Evolutionary conservation across 106 monocot species (phyloP), one percentile per base, ranked within the genome.

Genomic region (Dioscorea dumetorum): DNA sequence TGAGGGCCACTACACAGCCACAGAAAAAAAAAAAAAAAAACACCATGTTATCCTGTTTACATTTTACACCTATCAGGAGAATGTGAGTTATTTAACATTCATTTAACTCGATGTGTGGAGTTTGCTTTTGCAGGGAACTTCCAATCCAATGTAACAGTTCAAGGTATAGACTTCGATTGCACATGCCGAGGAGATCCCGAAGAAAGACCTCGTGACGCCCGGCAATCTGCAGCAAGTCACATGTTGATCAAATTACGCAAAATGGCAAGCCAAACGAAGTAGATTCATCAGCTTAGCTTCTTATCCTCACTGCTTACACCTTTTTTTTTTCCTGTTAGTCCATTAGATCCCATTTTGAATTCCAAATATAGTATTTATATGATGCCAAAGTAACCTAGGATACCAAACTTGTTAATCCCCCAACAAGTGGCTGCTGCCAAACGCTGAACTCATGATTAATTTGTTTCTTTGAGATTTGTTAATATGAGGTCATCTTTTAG

Each of bases 171-270:
- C 18, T 75, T 81, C 20, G 50, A 76, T 20, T 68, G n/a, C 34
- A 70, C 8, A 0, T 33, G 8, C 5, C 17, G 16, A 35, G 77
- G 81, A 33, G 77, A 77, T 49, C 13, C 48, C 22, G 63, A 24
- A 24, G 49, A 20, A 35, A 60, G 18, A 58, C 69, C 69, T 12
- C 67, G 23, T 24, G 81, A 73, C 20, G 76, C 81, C 13, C 50
- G 77, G 20, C 53, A 73, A 4, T 82, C 77, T 3, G 81, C 81
- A 58, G 72, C 81, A 32, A 22, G 31, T 3, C 32, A 69, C 41
- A 59, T 73, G 68, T 19, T 77, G 60, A 62, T 3, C 60, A 64
- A 73, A 49, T 52, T 82, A 7, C 76, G 54, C 24, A 15, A 8
- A 15, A 18, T 41, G 16, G 41, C 41, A 41, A 10, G 41, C 6